These are phyloP conservation scores for Marasmius fiardii DNA, from an alignment of 1,284 basidiomycete genomes.

Conservation along the genomic window DNA sequence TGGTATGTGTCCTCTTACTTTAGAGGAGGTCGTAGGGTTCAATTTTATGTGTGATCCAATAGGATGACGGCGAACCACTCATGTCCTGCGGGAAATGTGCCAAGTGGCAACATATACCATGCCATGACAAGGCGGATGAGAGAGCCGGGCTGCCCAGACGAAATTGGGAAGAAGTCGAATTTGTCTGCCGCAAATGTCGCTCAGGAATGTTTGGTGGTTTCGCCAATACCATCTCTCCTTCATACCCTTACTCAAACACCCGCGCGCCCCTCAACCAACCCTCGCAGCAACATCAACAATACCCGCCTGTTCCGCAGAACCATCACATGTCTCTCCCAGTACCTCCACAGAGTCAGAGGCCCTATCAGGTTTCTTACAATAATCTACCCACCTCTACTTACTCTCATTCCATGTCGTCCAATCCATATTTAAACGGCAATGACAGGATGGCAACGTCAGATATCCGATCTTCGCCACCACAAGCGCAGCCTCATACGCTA, in stretches of 20 bases:
- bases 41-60: background rate
- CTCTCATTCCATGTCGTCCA: background rate
- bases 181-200: conserved; percentile 52
- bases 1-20: conserved; percentile 36
- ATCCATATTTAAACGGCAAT: background rate
- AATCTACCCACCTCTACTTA: background rate
- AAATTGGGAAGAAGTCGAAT: conserved; percentile 72
- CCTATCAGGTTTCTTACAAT: background rate
- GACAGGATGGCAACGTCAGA: conserved; percentile 7
- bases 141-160: conserved; percentile 55
- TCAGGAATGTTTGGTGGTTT: conserved; percentile 1
- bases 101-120: conserved; percentile 83
- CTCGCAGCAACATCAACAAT: background rate
- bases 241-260: conserved; percentile 19
- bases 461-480: conserved; percentile 7
- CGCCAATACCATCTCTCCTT: conserved; percentile 10
- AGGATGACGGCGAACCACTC: conserved; percentile 77
- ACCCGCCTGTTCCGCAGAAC: background rate
- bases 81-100: conserved; percentile 77
- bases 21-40: conserved; percentile 13
- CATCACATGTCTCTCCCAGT: background rate
- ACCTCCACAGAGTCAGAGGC: background rate
- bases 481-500: background rate
- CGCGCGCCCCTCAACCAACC: conserved; percentile 1
- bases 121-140: conserved; percentile 65